phyloP scores from a whole-genome alignment of 2,329 filamentous ascomycete species.

The Xylariaceae sp. region DNA sequence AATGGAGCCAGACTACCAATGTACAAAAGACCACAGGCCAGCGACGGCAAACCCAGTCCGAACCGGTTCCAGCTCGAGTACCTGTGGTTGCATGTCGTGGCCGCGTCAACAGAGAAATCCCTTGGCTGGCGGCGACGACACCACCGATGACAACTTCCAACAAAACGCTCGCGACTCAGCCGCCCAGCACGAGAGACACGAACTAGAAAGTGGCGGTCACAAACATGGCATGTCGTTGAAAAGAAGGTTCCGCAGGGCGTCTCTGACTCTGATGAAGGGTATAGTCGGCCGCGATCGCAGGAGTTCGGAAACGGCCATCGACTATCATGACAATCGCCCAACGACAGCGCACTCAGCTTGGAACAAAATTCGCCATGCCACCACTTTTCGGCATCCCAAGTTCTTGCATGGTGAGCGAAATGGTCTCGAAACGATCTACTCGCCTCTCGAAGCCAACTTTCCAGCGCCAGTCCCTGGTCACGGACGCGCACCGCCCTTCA shows the following conservation, averaged over 20 bases:
- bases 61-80: slow-evolving; percentile 43
- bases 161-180: slow-evolving; percentile 22
- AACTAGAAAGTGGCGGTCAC: slow-evolving; percentile 12
- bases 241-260: slow-evolving; percentile 53
- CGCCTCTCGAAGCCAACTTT: slow-evolving; percentile 35
- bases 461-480: slow-evolving; percentile 45
- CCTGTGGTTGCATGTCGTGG: slow-evolving; percentile 48
- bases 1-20: slow-evolving; percentile 27
- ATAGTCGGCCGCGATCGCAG: slow-evolving; percentile 46
- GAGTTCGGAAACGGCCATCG: slow-evolving; percentile 31
- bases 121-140: slow-evolving; percentile 30
- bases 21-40: slow-evolving; percentile 20
- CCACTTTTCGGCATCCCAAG: slow-evolving; percentile 47
- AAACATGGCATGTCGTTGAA: slow-evolving; percentile 37
- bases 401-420: slow-evolving; percentile 42
- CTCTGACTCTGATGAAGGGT: slow-evolving; percentile 48
- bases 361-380: slow-evolving; percentile 49
- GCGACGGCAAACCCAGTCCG: slow-evolving; percentile 39
- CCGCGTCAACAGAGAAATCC: slow-evolving; percentile 44
- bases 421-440: slow-evolving; percentile 37
- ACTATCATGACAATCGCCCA: slow-evolving; percentile 34
- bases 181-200: slow-evolving; percentile 28
- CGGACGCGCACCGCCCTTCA: slow-evolving; percentile 54
- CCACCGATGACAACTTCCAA: slow-evolving; percentile 29
- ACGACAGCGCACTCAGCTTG: slow-evolving; percentile 49